Conservation (phyloP, 352 stramenopile genomes). For the Phytophthora cryptogea region DNA sequence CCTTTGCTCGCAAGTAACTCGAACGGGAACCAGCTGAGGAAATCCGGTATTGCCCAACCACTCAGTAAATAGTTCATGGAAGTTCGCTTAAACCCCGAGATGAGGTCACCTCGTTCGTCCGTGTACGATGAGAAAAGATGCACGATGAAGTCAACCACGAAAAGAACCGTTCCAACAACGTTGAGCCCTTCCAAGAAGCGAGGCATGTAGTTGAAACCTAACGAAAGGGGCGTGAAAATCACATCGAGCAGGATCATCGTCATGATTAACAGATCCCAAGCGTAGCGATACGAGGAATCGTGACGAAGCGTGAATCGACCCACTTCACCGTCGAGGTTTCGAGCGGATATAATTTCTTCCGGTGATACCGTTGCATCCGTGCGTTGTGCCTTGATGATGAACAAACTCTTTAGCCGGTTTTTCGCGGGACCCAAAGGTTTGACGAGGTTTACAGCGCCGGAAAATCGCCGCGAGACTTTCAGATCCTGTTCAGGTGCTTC, state of each 20-base stretch:
- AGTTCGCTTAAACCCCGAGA: conserved; percentile 50
- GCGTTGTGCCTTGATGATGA: conserved; percentile 25
- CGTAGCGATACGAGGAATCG: conserved; percentile 42
- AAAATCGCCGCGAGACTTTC: conserved; percentile 45
- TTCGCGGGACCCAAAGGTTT: conserved; percentile 3
- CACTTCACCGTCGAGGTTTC: conserved; percentile 32
- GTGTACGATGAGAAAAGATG: conserved; percentile 64
- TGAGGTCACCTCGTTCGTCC: conserved; percentile 50
- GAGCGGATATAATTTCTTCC: conserved; percentile 44
- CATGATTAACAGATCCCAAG: conserved; percentile 64
- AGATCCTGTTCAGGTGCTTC: conserved; percentile 18
- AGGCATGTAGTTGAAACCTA: conserved; percentile 51
- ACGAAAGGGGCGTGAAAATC: conserved; percentile 50
- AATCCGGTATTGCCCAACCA: conserved; percentile 58
- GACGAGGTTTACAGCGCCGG: conserved; percentile 20
- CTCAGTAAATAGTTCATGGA: conserved; percentile 56
- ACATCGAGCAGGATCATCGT: conserved; percentile 59
- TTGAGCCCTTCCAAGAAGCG: conserved; percentile 38
- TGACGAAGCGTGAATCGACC: conserved; percentile 57
- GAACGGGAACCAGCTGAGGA: conserved; percentile 76
- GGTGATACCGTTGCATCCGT: conserved; percentile 29
- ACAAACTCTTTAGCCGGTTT: conserved; percentile 33
- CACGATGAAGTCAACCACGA: conserved; percentile 60
- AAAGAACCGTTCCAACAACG: conserved; percentile 42
- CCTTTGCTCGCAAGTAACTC: conserved; percentile 49